These are phyloP conservation scores for Aureobasidium pullulans DNA, from an alignment of 2,329 filamentous ascomycete species.

Conservation along the genomic window DNA sequence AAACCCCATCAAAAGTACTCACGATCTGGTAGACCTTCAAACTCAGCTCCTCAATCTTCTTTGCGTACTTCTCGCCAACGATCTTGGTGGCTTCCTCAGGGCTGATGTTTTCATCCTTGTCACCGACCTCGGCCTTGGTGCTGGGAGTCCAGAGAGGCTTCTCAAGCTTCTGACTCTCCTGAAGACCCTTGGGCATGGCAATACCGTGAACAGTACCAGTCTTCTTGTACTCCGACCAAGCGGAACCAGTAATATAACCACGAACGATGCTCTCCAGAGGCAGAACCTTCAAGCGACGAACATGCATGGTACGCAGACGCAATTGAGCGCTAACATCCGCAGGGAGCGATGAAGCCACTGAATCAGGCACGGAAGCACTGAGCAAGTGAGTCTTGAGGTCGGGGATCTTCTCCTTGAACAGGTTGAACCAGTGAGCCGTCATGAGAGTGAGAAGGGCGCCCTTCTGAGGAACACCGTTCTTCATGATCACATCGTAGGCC, in stretches of 20 bases:
- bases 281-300: conserved; percentile 65
- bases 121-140: conserved; percentile 74
- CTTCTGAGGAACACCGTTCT: conserved; percentile 66
- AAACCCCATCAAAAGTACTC: conserved; percentile 18
- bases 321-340: conserved; percentile 24
- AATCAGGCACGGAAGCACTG: conserved; percentile 50
- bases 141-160: conserved; percentile 69
- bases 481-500: conserved; percentile 87
- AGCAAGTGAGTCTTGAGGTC: conserved; percentile 57
- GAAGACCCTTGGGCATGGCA: conserved; percentile 57
- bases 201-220: conserved; percentile 76
- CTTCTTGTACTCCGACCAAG: conserved; percentile 70
- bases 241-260: conserved; percentile 80
- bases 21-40: conserved; percentile 55
- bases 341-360: conserved; percentile 47
- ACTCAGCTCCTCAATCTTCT: conserved; percentile 57
- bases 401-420: conserved; percentile 51
- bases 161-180: conserved; percentile 63
- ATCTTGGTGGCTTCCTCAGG: conserved; percentile 56
- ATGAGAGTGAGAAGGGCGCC: conserved; percentile 61
- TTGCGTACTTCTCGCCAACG: conserved; percentile 58
- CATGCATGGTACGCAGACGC: conserved; percentile 66
- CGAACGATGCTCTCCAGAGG: conserved; percentile 81
- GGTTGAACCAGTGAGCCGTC: conserved; percentile 60
- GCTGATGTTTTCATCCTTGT: conserved; percentile 80